Conservation (phyloP, 345 rosid genomes). For the Dimocarpus longan region DNA sequence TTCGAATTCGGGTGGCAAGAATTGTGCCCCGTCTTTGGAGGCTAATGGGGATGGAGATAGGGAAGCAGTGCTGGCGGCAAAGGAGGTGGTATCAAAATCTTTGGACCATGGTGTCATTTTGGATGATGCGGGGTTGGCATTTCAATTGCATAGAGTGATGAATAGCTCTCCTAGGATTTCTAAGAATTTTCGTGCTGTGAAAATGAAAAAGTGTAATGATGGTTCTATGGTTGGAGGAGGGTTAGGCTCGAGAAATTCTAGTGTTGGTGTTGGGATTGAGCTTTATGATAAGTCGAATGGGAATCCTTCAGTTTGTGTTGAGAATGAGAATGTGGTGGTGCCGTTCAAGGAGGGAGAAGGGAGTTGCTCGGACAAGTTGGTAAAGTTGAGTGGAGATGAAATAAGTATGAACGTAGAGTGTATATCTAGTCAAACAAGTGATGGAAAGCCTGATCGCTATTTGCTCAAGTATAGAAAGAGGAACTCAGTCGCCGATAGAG, state of each 20-base stretch:
- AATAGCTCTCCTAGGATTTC: constrained; percentile 39
- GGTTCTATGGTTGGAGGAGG: constrained; percentile 2
- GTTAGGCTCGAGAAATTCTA: background rate
- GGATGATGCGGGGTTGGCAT: constrained; percentile 38
- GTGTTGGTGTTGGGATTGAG: constrained; percentile 13
- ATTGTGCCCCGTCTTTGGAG: constrained; percentile 21
- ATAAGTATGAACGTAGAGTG: constrained; percentile 21
- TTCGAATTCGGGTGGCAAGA: constrained; percentile 21
- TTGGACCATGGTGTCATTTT: background rate
- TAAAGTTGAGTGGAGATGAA: constrained; percentile 27
- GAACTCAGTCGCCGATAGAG: constrained; percentile 24
- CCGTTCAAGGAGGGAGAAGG: constrained; percentile 28
- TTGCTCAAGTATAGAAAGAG: constrained; percentile 40
- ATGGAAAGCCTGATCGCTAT: constrained; percentile 36
- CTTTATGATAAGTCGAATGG: constrained; percentile 9
- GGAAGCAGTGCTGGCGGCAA: constrained; percentile 27
- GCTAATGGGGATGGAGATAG: constrained; percentile 21
- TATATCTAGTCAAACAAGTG: constrained; percentile 10
- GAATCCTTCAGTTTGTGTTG: constrained; percentile 3
- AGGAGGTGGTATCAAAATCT: constrained; percentile 3
- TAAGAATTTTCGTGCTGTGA: constrained; percentile 23
- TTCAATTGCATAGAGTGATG: constrained; percentile 38
- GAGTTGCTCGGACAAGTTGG: constrained; percentile 31
- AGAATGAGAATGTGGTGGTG: constrained; percentile 8
- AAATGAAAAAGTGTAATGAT: background rate